Evolutionary conservation across 73 alveolate species (phyloP).

Genomic region (Paramecium primaurelia): DNA sequence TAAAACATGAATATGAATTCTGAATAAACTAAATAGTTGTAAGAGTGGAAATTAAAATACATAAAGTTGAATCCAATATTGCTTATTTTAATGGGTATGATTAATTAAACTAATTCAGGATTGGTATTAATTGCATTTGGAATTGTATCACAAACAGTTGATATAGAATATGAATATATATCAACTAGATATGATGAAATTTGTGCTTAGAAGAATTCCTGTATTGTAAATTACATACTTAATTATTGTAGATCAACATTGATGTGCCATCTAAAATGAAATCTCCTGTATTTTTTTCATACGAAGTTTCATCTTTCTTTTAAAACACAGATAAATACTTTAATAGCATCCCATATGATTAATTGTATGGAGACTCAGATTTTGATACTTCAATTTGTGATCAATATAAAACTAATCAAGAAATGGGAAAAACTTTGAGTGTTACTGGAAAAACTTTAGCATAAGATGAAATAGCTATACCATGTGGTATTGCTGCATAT

Average conservation of each 20-base stretch:
- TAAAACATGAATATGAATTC: not conserved
- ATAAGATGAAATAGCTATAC: slow-evolving; percentile 74
- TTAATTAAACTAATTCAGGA: not conserved
- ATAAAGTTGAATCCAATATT: not conserved
- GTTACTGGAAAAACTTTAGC: slow-evolving; percentile 55
- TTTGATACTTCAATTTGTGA: slow-evolving; percentile 3
- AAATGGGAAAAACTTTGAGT: not conserved
- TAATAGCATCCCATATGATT: not conserved
- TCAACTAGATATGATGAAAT: not conserved
- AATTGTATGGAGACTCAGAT: not conserved
- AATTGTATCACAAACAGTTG: slow-evolving; percentile 9
- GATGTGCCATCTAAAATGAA: not conserved
- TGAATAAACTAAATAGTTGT: not conserved
- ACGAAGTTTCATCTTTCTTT: not conserved
- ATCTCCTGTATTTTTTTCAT: slow-evolving; percentile 19
- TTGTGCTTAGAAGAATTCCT: not conserved
- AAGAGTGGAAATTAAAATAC: slow-evolving; percentile 1
- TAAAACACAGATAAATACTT: slow-evolving; percentile 11
- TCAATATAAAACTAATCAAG: not conserved
- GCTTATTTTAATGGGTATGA: slow-evolving; percentile 2
- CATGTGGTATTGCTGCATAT: slow-evolving; percentile 89
- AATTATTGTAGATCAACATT: not conserved
- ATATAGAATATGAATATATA: not conserved
- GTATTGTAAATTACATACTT: not conserved
- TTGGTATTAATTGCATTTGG: slow-evolving; percentile 1